A percentile compares a stretch with the other conserved stretches of the same genome.
Evolutionary conservation across 768 basidiomycete genomes (phyloP).

Genomic region (Termitomyces sp.): DNA sequence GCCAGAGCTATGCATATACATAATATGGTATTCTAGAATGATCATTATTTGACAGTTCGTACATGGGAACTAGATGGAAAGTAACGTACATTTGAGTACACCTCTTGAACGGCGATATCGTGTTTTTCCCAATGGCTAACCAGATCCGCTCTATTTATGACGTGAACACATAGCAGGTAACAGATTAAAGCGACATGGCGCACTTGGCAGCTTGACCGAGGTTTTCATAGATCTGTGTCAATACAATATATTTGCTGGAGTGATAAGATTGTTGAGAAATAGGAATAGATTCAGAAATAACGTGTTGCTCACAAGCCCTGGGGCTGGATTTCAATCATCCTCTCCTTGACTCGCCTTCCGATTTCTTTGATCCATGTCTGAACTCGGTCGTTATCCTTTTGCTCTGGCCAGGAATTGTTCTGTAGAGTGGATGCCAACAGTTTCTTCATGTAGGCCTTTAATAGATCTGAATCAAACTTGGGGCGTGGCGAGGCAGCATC

Average conservation of each 20-base stretch:
- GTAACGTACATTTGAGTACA: conserved; percentile 67
- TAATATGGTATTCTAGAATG: conserved; percentile 54
- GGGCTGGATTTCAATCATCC: conserved; percentile 81
- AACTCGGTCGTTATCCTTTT: conserved; percentile 63
- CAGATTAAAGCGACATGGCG: conserved; percentile 20
- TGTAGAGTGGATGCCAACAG: conserved; percentile 68
- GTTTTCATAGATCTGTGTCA: conserved; percentile 83
- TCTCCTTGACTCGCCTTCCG: conserved; percentile 76
- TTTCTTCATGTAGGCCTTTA: conserved; percentile 79
- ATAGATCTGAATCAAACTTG: conserved; percentile 68
- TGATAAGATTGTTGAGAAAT: conserved; percentile 8
- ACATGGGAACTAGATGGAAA: conserved; percentile 5
- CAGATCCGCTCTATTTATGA: conserved; percentile 60
- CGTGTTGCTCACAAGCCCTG: conserved; percentile 62
- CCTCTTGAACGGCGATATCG: conserved; percentile 71
- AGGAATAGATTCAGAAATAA: conserved; percentile 3
- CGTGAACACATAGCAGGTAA: conserved; percentile 5
- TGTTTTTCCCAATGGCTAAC: conserved; percentile 87
- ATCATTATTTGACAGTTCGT: conserved; percentile 10
- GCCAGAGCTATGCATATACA: conserved; percentile 48
- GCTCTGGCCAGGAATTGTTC: conserved; percentile 57
- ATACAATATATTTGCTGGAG: conserved; percentile 77
- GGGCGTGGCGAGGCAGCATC: conserved; percentile 49
- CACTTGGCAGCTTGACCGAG: conserved; percentile 81
- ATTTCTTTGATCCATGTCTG: conserved; percentile 81